Evolutionary conservation across 2,329 filamentous ascomycete species (phyloP).

Genomic region (Aspergillus neoniger): DNA sequence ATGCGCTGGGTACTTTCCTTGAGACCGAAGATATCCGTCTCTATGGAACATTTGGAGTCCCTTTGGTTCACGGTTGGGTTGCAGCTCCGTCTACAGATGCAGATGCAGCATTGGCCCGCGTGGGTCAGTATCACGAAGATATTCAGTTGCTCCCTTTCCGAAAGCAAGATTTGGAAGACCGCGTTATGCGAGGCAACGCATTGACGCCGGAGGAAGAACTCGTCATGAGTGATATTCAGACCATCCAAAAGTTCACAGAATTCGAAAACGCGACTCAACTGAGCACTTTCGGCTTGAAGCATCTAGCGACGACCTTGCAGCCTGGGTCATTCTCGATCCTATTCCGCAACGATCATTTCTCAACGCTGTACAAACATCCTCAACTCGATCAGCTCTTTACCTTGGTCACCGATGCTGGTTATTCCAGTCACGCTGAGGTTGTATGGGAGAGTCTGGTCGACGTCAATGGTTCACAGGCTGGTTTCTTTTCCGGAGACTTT

Average conservation of each 20-base stretch:
- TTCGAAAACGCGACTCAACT: constrained; percentile 78
- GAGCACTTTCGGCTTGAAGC: constrained; percentile 75
- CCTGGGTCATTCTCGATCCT: constrained; percentile 85
- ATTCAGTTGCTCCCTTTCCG: constrained; percentile 85
- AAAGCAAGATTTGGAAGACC: constrained; percentile 84
- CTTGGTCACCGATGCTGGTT: constrained; percentile 90
- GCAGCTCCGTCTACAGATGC: constrained; percentile 66
- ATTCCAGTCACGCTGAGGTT: constrained; percentile 81
- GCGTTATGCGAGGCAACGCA: constrained; percentile 62
- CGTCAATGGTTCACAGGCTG: constrained; percentile 77
- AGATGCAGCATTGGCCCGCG: constrained; percentile 69
- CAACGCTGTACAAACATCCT: constrained; percentile 87
- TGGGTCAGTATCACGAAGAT: constrained; percentile 85
- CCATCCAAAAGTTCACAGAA: constrained; percentile 80
- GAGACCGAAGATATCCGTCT: constrained; percentile 85
- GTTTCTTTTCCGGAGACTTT: constrained; percentile 90
- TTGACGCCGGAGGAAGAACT: constrained; percentile 74
- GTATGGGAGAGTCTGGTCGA: constrained; percentile 95
- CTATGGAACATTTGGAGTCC: constrained; percentile 85
- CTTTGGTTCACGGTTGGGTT: constrained; percentile 91
- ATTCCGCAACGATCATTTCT: constrained; percentile 97
- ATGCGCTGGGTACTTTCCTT: constrained; percentile 74
- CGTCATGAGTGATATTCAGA: constrained; percentile 77
- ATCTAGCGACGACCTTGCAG: constrained; percentile 68
- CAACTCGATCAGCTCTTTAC: constrained; percentile 73